A percentile compares a stretch with the other conserved stretches of the same genome.
phyloP scores from a whole-genome alignment of 2,329 filamentous ascomycete species.

The Trichoderma sp. region DNA sequence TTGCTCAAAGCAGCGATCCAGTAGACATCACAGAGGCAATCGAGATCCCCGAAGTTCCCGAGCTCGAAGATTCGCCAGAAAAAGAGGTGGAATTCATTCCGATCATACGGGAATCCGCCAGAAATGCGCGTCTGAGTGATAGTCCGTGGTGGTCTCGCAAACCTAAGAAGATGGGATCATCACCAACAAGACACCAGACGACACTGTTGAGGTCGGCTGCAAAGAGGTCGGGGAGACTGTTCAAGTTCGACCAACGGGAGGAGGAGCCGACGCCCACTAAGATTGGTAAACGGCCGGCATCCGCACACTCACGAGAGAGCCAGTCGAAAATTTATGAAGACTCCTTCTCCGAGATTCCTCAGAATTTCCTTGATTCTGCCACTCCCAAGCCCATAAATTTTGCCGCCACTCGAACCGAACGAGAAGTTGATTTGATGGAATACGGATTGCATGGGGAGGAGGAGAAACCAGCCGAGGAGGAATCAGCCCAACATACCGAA shows the following conservation, averaged over 20 bases:
- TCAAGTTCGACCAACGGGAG: neutral
- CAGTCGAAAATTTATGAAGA: conserved; percentile 50
- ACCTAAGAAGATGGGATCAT: conserved; percentile 36
- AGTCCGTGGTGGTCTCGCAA: conserved; percentile 38
- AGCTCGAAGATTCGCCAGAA: neutral
- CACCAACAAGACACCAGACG: conserved; percentile 38
- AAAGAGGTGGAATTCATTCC: neutral
- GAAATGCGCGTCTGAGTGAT: conserved; percentile 22
- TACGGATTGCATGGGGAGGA: conserved; percentile 1
- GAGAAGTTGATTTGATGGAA: conserved; percentile 19
- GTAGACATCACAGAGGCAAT: conserved; percentile 17
- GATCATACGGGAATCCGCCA: conserved; percentile 7
- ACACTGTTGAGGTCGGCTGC: conserved; percentile 35
- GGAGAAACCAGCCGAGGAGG: neutral
- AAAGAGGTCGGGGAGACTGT: conserved; percentile 27
- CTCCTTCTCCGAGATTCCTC: conserved; percentile 59
- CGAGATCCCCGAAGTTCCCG: conserved; percentile 15
- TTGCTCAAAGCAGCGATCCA: conserved; percentile 22
- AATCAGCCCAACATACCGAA: conserved; percentile 5
- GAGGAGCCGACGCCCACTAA: conserved; percentile 21
- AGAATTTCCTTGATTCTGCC: conserved; percentile 51
- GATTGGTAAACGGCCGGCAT: neutral
- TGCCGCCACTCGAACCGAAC: conserved; percentile 2
- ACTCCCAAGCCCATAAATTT: conserved; percentile 40
- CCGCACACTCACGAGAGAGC: conserved; percentile 27